Conservation (phyloP, 495 filamentous ascomycete genomes). For the Cladorrhinum samala region DNA sequence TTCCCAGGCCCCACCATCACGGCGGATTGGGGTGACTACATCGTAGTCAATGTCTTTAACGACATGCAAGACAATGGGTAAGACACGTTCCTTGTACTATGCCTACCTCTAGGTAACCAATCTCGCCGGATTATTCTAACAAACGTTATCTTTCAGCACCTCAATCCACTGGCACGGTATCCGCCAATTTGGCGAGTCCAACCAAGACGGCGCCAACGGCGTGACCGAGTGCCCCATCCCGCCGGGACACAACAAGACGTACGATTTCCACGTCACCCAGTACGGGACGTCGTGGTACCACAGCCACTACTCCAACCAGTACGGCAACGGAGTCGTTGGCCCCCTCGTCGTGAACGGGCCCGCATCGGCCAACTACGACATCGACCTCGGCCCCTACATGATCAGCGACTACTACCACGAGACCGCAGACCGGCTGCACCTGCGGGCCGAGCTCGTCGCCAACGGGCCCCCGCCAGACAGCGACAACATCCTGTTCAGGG, state of each 20-base stretch:
- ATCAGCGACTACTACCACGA: slow-evolving; percentile 45
- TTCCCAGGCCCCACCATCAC: slow-evolving; percentile 24
- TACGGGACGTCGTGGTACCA: slow-evolving; percentile 61
- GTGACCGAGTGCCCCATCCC: slow-evolving; percentile 46
- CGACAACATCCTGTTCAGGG: slow-evolving; percentile 32
- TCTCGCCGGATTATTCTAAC: too few species aligned
- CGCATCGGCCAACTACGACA: slow-evolving; percentile 44
- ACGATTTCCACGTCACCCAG: slow-evolving; percentile 24
- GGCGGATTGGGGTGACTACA: slow-evolving; percentile 53
- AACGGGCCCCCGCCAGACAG: slow-evolving; percentile 22
- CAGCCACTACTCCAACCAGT: slow-evolving; percentile 52
- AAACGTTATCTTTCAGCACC: slow-evolving; percentile 14
- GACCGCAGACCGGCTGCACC: slow-evolving; percentile 23
- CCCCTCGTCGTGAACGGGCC: slow-evolving; percentile 45
- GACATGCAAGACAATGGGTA: slow-evolving; percentile 37
- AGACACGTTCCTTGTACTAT: not conserved
- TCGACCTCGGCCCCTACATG: slow-evolving; percentile 43
- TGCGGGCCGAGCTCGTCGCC: slow-evolving; percentile 12
- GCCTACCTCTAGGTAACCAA: not conserved
- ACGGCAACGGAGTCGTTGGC: slow-evolving; percentile 45
- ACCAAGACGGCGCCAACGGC: slow-evolving; percentile 39
- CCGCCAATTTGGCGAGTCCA: slow-evolving; percentile 23
- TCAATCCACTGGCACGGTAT: slow-evolving; percentile 54
- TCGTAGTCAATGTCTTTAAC: slow-evolving; percentile 54
- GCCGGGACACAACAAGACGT: slow-evolving; percentile 31